Percentiles rank a stretch among this genome's conserved stretches.
Evolutionary conservation across 345 rosid genomes (phyloP).

Genomic region (Rhodomyrtus tomentosa): DNA sequence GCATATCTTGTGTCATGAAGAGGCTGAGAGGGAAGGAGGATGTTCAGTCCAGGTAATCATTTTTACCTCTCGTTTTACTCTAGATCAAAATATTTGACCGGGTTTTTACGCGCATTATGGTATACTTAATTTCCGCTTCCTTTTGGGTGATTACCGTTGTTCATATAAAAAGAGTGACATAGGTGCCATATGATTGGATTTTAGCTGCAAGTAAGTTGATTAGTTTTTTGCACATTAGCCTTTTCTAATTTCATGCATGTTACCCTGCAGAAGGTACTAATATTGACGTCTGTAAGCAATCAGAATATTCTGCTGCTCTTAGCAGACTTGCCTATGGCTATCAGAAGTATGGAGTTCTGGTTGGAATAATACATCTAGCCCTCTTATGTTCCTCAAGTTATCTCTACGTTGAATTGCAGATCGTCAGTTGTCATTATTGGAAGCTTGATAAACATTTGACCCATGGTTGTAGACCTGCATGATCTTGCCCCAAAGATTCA

Average conservation of each 20-base stretch:
- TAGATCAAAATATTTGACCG: neutral
- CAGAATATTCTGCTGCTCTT: neutral
- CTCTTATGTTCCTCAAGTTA: neutral
- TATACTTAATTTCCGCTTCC: neutral
- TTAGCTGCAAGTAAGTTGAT: neutral
- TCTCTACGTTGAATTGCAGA: neutral
- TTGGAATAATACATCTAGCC: neutral
- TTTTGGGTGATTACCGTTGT: rapidly evolving
- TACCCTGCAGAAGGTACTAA: neutral
- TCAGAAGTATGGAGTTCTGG: neutral
- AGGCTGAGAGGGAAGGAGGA: slow-evolving; percentile 94
- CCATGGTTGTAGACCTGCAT: neutral
- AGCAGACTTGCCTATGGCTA: neutral
- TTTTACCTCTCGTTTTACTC: neutral
- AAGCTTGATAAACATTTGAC: neutral
- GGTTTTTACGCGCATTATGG: neutral
- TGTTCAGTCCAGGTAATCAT: slow-evolving; percentile 66
- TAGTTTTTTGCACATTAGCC: neutral
- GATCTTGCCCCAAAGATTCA: neutral
- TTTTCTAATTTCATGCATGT: neutral
- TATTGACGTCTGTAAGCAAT: neutral
- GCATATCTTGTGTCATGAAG: slow-evolving; percentile 72
- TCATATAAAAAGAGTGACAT: neutral
- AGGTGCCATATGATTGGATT: neutral
- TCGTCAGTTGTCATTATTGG: neutral